phyloP scores from a whole-genome alignment of 2,329 filamentous ascomycete species.

The Hypoxylon sp. region DNA sequence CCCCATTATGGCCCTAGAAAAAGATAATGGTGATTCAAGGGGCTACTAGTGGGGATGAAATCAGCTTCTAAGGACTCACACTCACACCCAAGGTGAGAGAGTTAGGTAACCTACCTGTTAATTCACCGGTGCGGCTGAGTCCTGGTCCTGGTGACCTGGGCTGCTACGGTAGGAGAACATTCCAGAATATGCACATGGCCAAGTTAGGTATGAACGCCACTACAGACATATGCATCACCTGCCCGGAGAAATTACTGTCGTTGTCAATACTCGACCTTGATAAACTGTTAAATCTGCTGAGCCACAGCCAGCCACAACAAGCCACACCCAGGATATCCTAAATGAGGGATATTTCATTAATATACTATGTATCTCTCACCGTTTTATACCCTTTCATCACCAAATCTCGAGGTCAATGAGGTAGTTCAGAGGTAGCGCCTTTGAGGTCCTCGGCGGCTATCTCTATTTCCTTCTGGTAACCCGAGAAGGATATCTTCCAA shows the following conservation, averaged over 20 bases:
- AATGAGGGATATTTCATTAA: neutral
- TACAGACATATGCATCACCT: neutral
- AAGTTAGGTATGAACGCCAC: neutral
- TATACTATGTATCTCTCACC: neutral
- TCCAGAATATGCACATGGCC: neutral
- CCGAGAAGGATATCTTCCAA: slow-evolving; percentile 24
- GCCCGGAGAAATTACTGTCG: too few relatives aligned
- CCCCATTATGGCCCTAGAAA: neutral
- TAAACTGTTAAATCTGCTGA: neutral
- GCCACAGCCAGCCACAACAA: too few relatives aligned
- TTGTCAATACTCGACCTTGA: too few relatives aligned
- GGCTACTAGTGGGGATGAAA: neutral
- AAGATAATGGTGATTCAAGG: neutral
- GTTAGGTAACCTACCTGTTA: neutral
- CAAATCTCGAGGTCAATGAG: neutral
- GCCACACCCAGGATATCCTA: neutral
- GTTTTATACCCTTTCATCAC: neutral
- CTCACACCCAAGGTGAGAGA: neutral
- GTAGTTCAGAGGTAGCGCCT: neutral
- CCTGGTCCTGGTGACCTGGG: neutral
- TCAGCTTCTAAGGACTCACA: neutral
- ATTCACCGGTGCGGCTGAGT: neutral
- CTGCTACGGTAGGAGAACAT: neutral
- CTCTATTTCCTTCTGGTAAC: slow-evolving; percentile 14
- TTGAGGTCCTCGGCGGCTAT: slow-evolving; percentile 15